Percentiles rank a stretch among this genome's conserved stretches.
Conservation (phyloP, 2,329 filamentous ascomycete genomes). For the Rugonectria rugulosa region DNA sequence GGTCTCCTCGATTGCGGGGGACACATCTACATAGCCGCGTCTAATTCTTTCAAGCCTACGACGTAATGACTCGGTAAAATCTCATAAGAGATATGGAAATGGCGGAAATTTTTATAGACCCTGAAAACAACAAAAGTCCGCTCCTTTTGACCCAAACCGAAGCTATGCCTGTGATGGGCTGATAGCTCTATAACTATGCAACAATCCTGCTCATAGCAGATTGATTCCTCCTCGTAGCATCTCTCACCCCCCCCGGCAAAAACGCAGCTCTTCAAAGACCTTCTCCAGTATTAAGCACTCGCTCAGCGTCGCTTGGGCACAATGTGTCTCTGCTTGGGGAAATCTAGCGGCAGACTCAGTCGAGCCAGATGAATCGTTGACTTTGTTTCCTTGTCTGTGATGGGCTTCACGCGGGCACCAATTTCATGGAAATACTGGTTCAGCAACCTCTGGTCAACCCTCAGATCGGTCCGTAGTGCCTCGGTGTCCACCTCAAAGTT, state of each 20-base stretch:
- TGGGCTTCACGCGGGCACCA: constrained; percentile 70
- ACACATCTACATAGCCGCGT: too few relatives aligned
- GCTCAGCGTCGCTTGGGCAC: constrained; percentile 37
- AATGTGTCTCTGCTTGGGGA: constrained; percentile 69
- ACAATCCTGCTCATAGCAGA: background rate
- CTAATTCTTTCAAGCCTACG: background rate
- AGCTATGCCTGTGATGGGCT: background rate
- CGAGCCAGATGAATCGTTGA: constrained; percentile 66
- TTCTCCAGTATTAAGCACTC: background rate
- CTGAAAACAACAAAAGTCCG: constrained; percentile 1
- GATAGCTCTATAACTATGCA: background rate
- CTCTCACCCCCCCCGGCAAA: background rate
- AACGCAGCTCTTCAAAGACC: background rate
- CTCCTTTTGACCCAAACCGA: constrained; percentile 1
- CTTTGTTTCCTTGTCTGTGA: constrained; percentile 69
- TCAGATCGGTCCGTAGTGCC: constrained; percentile 74
- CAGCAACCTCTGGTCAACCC: constrained; percentile 74
- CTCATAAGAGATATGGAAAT: background rate
- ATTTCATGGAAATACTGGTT: constrained; percentile 78
- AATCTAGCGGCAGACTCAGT: constrained; percentile 79
- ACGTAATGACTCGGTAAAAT: background rate
- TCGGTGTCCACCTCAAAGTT: constrained; percentile 76
- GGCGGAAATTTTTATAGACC: background rate
- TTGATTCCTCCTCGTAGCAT: background rate
- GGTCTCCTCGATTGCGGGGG: constrained; percentile 21